Conservation (phyloP, 345 rosid genomes). For the Populus alba region DNA sequence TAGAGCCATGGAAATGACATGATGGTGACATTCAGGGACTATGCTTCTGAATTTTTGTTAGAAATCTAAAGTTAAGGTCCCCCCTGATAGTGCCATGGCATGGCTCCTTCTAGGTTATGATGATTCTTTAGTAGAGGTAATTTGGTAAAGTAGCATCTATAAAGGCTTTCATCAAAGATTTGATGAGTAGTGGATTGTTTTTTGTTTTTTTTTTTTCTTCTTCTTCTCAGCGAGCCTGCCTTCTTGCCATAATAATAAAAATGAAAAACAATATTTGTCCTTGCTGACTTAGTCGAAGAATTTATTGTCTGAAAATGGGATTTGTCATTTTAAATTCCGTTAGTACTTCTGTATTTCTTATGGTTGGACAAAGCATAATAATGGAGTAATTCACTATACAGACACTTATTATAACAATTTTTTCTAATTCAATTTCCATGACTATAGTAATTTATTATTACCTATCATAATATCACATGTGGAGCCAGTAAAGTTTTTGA, state of each 20-base stretch:
- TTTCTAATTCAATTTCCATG: too few species aligned
- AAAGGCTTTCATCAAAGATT: not conserved
- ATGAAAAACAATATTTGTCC: too few species aligned
- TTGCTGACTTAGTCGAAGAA: not conserved
- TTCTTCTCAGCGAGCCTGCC: too few species aligned
- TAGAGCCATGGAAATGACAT: slow-evolving; percentile 44
- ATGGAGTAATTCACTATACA: not conserved
- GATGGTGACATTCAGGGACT: slow-evolving; percentile 41
- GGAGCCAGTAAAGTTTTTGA: too few species aligned
- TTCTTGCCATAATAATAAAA: too few species aligned
- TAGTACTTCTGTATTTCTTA: too few species aligned
- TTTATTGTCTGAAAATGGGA: not conserved
- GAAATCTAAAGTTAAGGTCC: slow-evolving; percentile 16
- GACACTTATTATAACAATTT: too few species aligned
- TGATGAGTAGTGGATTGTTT: not conserved
- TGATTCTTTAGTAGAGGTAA: slow-evolving; percentile 26
- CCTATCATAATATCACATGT: too few species aligned
- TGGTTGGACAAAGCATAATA: not conserved
- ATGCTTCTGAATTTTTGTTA: slow-evolving; percentile 1
- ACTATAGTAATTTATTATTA: too few species aligned
- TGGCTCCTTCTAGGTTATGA: slow-evolving; percentile 30
- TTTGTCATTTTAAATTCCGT: not conserved
- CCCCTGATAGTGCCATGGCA: slow-evolving; percentile 20
- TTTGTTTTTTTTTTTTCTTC: not conserved
- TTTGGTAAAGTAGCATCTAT: not conserved